A percentile compares a stretch with the other conserved stretches of the same genome.
Evolutionary conservation across 352 stramenopile species (phyloP).

Genomic region (Aphanomyces stellatus): DNA sequence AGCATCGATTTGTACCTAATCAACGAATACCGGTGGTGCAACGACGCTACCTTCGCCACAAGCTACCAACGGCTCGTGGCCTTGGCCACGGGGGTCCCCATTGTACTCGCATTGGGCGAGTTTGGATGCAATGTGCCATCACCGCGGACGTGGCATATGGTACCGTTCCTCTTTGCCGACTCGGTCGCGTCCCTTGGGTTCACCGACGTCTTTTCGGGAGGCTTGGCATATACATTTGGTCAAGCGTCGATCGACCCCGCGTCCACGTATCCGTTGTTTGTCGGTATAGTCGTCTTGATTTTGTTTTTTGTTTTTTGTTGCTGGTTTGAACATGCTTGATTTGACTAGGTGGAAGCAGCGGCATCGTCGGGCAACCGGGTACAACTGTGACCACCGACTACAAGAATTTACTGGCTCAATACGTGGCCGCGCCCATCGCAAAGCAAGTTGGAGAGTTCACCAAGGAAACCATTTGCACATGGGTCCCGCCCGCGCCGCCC

Average conservation of each 20-base stretch:
- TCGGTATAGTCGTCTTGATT: too few species aligned
- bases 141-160: constrained; percentile 59
- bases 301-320: too few species aligned
- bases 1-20: constrained; percentile 86
- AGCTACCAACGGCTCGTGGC: constrained; percentile 64
- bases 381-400: constrained; percentile 54
- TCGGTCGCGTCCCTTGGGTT: constrained; percentile 52
- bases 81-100: constrained; percentile 63
- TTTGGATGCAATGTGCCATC: constrained; percentile 45
- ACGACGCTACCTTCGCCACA: constrained; percentile 44
- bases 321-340: constrained; percentile 82
- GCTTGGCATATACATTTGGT: constrained; percentile 76
- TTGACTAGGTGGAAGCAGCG: constrained; percentile 23
- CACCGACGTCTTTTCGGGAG: constrained; percentile 67
- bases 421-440: constrained; percentile 26
- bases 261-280: too few species aligned
- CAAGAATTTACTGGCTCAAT: constrained; percentile 60
- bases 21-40: constrained; percentile 85
- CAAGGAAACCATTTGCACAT: constrained; percentile 47
- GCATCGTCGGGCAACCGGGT: constrained; percentile 51
- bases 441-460: constrained; percentile 23
- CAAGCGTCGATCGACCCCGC: constrained; percentile 70
- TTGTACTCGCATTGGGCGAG: constrained; percentile 70
- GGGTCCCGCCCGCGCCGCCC: constrained; percentile 30
- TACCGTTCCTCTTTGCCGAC: constrained; percentile 55